Evolutionary conservation across 805 yeast species (phyloP).

Genomic region (Suhomyces faveliae): DNA sequence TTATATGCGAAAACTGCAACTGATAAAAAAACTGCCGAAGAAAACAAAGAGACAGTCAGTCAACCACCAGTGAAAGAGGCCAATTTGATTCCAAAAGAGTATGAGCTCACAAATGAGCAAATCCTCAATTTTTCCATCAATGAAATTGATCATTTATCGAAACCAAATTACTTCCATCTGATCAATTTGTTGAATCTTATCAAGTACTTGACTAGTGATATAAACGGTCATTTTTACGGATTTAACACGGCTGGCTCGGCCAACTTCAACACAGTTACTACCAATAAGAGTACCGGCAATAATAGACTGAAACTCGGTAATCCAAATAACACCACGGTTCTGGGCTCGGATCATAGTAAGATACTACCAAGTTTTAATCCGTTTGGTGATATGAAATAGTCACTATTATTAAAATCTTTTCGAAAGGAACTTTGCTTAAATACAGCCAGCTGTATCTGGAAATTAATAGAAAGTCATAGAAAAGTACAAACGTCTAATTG

Average conservation of each 20-base stretch:
- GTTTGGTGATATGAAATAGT: slow-evolving; percentile 18
- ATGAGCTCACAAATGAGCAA: slow-evolving; percentile 39
- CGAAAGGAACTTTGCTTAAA: background rate
- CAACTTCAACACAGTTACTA: background rate
- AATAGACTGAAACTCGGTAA: background rate
- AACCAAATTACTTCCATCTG: slow-evolving; percentile 53
- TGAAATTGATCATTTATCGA: slow-evolving; percentile 39
- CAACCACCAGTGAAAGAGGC: slow-evolving; percentile 1
- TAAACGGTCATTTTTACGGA: slow-evolving; percentile 42
- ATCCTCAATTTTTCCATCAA: slow-evolving; percentile 43
- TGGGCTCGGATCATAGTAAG: slow-evolving; percentile 8
- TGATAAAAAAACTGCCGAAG: slow-evolving; percentile 3
- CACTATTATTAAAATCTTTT: background rate
- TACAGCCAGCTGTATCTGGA: slow-evolving; percentile 2
- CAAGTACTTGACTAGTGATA: slow-evolving; percentile 42
- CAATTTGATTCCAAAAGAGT: slow-evolving; percentile 34
- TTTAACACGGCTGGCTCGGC: slow-evolving; percentile 20
- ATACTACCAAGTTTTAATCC: slow-evolving; percentile 27
- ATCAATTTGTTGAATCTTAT: slow-evolving; percentile 48
- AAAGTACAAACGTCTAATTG: background rate
- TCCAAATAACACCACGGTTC: background rate
- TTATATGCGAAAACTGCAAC: slow-evolving; percentile 18
- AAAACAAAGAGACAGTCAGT: slow-evolving; percentile 5
- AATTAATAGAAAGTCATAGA: slow-evolving; percentile 5
- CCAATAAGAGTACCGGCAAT: background rate